Base-by-base conservation (phyloP, 345 rosid species). In the Iberis pinnata region DNA sequence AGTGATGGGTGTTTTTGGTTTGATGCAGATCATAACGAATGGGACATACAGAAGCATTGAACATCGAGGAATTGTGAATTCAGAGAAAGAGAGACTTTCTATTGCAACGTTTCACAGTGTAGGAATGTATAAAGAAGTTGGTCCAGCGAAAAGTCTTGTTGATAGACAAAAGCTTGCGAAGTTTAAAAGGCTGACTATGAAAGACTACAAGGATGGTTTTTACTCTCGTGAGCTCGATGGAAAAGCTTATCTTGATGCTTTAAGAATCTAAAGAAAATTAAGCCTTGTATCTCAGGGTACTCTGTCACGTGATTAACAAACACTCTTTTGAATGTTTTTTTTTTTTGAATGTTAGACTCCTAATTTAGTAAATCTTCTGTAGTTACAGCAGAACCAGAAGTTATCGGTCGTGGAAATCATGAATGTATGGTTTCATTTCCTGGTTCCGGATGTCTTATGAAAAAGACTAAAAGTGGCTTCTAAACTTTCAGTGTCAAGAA, bases 1-100 rank as follows among this genome's bases (percentile, higher is more conserved):
- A 9, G 44, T 46, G 18, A 53, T 19, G n/a, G 53, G 53, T 14
- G 22, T 39, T 33, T 22, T 22, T 22, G 35, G 24, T 53, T 11
- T 7, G 19, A 32, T 26, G 26, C 57, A 72, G 80, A 72, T 75
- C 26, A 25, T 75, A 18, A 64, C 67, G 12, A 68, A 71, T 44
- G 79, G 79, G 20, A 54, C 26, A 7, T 76, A 72, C 46, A 49
- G 15, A 2, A 76, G 73, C 45, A 59, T 72, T 12, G 73, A 69
- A 56, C 80, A 72, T 39, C 60, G 70, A 0, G 74, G 64, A 12
- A 39, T 58, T 9, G 70, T 72, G 12, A 75, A 75, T 43, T 35
- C 63, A 3, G 44, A 13, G 22, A 69, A 69, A 40, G 74, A 62
- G 53, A 72, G 76, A 49, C 31, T 71, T 7, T 68, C 76, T 1